Evolutionary conservation across 2,329 filamentous ascomycete genomes (phyloP).

Genomic region (Exophiala sp.): DNA sequence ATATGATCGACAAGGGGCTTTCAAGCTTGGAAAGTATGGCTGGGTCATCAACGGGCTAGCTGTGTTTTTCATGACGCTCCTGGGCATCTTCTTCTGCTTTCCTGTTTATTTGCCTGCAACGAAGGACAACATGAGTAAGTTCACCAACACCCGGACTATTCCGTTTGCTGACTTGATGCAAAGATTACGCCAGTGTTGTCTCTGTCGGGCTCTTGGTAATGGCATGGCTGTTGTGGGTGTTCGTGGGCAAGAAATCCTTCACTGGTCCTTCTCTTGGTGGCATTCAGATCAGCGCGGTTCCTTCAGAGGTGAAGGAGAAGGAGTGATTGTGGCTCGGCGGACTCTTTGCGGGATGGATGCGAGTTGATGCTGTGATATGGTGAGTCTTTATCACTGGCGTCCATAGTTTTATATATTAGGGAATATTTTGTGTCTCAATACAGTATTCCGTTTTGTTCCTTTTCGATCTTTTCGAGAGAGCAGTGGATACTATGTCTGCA

Average conservation of each 20-base stretch:
- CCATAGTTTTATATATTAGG: too few species aligned
- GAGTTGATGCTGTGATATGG: too few species aligned
- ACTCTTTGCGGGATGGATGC: too few species aligned
- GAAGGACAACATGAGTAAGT: background rate
- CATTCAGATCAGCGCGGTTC: background rate
- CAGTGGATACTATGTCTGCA: too few species aligned
- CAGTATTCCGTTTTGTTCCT: too few species aligned
- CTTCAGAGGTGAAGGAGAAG: too few species aligned
- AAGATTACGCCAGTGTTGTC: background rate
- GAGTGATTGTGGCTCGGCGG: too few species aligned
- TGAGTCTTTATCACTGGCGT: too few species aligned
- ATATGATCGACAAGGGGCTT: constrained; percentile 45
- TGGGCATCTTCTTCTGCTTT: background rate
- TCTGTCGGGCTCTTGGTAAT: background rate
- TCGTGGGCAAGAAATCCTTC: background rate
- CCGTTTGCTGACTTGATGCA: background rate
- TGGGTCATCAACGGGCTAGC: constrained; percentile 35
- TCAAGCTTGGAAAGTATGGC: constrained; percentile 46
- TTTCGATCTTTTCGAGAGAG: too few species aligned
- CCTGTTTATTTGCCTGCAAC: background rate
- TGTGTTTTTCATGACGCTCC: background rate
- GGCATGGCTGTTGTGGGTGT: background rate
- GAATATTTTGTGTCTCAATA: too few species aligned
- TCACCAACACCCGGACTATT: background rate
- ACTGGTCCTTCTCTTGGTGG: background rate